Conservation (phyloP, 2,329 filamentous ascomycete species). For the Diaporthe eres region DNA sequence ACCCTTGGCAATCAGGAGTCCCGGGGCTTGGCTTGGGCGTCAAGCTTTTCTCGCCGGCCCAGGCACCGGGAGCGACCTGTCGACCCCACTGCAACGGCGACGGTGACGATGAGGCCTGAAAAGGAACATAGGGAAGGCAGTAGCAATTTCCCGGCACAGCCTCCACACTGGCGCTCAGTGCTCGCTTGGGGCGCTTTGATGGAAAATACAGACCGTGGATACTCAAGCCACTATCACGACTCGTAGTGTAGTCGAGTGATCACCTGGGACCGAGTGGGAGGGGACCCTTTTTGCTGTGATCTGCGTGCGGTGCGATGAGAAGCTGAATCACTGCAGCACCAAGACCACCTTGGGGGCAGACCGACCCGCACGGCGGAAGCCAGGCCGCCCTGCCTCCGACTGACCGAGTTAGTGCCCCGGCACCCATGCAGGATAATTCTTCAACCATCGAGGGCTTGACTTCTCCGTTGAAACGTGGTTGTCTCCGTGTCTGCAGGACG, state of each 20-base stretch:
- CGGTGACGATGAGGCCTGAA: slow-evolving; percentile 12
- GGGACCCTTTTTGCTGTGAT: slow-evolving; percentile 6
- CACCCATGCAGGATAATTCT: not conserved
- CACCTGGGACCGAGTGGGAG: not conserved
- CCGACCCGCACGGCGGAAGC: slow-evolving; percentile 3
- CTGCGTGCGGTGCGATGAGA: slow-evolving; percentile 19
- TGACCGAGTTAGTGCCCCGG: slow-evolving; percentile 15
- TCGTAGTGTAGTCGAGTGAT: slow-evolving; percentile 25
- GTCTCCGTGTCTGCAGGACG: slow-evolving; percentile 32
- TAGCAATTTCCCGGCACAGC: slow-evolving; percentile 7
- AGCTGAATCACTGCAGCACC: slow-evolving; percentile 9
- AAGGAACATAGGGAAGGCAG: not conserved
- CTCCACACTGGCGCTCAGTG: not conserved
- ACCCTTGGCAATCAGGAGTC: not conserved
- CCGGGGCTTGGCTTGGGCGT: slow-evolving; percentile 29
- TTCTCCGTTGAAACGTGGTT: slow-evolving; percentile 35
- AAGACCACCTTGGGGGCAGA: slow-evolving; percentile 13
- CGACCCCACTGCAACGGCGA: slow-evolving; percentile 22
- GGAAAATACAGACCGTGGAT: slow-evolving; percentile 4
- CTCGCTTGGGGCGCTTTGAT: slow-evolving; percentile 26
- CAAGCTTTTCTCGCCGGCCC: slow-evolving; percentile 37
- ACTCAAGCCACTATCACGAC: slow-evolving; percentile 32
- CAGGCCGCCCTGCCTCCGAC: slow-evolving; percentile 11
- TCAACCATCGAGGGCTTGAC: slow-evolving; percentile 18
- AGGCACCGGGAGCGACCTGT: slow-evolving; percentile 1